Conservation (phyloP, 108 stramenopile genomes). For the Cyclotella distinguenda region DNA sequence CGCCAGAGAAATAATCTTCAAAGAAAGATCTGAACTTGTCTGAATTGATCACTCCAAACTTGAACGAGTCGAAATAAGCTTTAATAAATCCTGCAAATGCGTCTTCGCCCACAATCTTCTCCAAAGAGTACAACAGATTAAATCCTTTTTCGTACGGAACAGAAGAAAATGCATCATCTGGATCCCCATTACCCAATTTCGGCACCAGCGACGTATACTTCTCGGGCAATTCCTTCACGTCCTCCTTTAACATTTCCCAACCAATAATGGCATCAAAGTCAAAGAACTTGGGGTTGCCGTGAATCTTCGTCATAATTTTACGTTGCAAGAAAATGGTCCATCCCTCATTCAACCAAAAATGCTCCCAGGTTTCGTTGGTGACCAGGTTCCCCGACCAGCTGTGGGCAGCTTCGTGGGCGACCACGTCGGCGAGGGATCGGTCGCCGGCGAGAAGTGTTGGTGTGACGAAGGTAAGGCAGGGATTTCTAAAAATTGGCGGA, state of each 20-base stretch:
- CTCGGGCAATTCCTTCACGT: constrained; percentile 57
- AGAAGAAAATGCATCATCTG: constrained; percentile 93
- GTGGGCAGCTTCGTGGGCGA: constrained; percentile 92
- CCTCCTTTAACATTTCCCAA: constrained; percentile 63
- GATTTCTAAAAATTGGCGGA: constrained; percentile 50
- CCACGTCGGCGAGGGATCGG: constrained; percentile 91
- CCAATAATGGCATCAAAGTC: constrained; percentile 88
- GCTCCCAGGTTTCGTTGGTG: constrained; percentile 90
- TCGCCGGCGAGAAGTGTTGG: constrained; percentile 96
- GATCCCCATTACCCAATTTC: constrained; percentile 73
- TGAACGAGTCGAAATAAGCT: constrained; percentile 83
- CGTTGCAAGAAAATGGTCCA: constrained; percentile 98
- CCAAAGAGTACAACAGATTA: constrained; percentile 83
- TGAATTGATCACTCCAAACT: constrained; percentile 71
- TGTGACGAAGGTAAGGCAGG: constrained; percentile 96
- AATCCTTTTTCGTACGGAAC: constrained; percentile 91
- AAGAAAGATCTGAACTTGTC: constrained; percentile 80
- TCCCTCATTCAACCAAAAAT: constrained; percentile 99
- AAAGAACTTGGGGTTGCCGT: constrained; percentile 60
- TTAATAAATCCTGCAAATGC: constrained; percentile 86
- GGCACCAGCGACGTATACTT: constrained; percentile 76
- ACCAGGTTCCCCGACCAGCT: constrained; percentile 97
- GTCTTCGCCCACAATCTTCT: constrained; percentile 74
- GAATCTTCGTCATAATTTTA: constrained; percentile 89
- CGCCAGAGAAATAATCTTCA: constrained; percentile 54